phyloP scores from a whole-genome alignment of 768 basidiomycete genomes.

The Pisolithus albus region DNA sequence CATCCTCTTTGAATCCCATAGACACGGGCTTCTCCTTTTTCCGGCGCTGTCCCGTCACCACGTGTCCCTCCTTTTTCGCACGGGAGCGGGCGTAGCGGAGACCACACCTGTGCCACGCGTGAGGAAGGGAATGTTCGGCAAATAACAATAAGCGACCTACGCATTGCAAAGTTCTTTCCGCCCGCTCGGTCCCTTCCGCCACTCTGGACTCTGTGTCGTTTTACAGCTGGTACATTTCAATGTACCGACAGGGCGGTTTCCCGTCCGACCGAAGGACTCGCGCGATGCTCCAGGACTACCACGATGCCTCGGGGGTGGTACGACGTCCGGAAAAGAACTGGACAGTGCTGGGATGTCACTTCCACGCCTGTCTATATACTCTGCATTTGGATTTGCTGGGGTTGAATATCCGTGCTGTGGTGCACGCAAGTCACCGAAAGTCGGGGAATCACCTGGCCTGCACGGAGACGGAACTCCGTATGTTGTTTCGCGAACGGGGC shows the following conservation, averaged over 20 bases:
- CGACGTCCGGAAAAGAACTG: constrained; percentile 34
- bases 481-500: constrained; percentile 24
- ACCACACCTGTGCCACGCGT: constrained; percentile 53
- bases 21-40: constrained; percentile 50
- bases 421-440: constrained; percentile 21
- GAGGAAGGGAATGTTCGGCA: constrained; percentile 10
- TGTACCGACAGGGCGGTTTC: constrained; percentile 69
- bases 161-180: constrained; percentile 92
- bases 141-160: constrained; percentile 42
- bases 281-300: constrained; percentile 46
- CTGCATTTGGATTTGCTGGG: constrained; percentile 29
- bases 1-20: constrained; percentile 23
- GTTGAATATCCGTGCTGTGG: constrained; percentile 34
- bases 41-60: constrained; percentile 43
- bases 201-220: constrained; percentile 78
- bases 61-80: constrained; percentile 79
- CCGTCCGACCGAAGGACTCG: constrained; percentile 36
- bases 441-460: constrained; percentile 34
- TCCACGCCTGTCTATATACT: constrained; percentile 31
- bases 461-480: constrained; percentile 25
- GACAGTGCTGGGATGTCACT: constrained; percentile 25
- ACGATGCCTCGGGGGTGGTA: constrained; percentile 51
- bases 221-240: constrained; percentile 74
- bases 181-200: constrained; percentile 87
- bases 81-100: constrained; percentile 81